Evolutionary conservation across 2,329 filamentous ascomycete genomes (phyloP).

Genomic region (Emericellopsis atlantica): DNA sequence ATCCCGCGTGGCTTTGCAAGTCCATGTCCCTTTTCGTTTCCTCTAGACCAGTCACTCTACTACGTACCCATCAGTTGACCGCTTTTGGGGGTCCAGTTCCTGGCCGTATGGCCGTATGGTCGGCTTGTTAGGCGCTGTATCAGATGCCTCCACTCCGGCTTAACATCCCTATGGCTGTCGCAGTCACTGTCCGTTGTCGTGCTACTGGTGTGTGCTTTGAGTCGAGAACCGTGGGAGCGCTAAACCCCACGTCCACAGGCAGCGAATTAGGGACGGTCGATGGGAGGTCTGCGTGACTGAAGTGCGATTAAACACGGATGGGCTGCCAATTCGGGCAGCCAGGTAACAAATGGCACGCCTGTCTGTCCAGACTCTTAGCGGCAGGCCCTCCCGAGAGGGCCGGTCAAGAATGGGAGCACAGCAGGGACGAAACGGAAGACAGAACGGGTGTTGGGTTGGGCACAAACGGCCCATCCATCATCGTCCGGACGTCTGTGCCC

Average conservation of each 20-base stretch:
- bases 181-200: too few species aligned
- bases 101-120: too few species aligned
- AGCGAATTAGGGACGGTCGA: background rate
- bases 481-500: slow-evolving; percentile 1
- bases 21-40: too few species aligned
- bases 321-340: background rate
- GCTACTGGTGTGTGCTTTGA: background rate
- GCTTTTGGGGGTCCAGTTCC: background rate
- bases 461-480: slow-evolving; percentile 2
- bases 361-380: background rate
- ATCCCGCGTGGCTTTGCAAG: too few species aligned
- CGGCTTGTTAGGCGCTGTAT: too few species aligned
- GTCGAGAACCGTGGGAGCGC: background rate
- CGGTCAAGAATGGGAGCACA: too few species aligned
- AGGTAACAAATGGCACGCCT: background rate
- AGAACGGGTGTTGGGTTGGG: background rate
- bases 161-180: slow-evolving; percentile 1
- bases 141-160: background rate
- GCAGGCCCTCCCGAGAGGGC: slow-evolving; percentile 1
- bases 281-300: background rate
- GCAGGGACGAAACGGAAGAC: too few species aligned
- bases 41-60: background rate
- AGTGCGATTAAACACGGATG: background rate
- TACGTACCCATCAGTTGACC: background rate
- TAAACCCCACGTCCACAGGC: slow-evolving; percentile 1